These are phyloP conservation scores for Pholiota microspora DNA, from an alignment of 768 basidiomycete species.

Conservation along the genomic window DNA sequence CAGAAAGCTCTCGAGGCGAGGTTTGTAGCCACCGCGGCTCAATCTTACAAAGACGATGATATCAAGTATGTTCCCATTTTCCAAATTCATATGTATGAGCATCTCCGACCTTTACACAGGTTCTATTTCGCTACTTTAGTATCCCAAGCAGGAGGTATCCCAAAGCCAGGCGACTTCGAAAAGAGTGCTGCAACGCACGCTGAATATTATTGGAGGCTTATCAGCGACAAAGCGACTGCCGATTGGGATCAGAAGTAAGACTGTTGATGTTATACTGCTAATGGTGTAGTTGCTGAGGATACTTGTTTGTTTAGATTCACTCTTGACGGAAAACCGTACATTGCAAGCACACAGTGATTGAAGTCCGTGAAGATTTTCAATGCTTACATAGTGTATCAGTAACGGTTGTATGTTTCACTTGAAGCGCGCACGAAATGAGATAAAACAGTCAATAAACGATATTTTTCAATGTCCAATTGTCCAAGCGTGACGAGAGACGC, in stretches of 20 bases:
- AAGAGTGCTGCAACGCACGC: conserved; percentile 26
- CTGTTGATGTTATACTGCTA: not conserved
- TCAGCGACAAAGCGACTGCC: conserved; percentile 19
- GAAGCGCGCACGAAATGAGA: no score
- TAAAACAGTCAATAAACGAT: no score
- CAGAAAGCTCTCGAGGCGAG: conserved; percentile 24
- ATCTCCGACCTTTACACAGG: conserved; percentile 7
- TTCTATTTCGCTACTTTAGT: conserved; percentile 29
- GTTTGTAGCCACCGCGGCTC: conserved; percentile 20
- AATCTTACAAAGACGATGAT: conserved; percentile 13
- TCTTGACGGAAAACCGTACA: not conserved
- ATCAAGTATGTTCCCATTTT: not conserved
- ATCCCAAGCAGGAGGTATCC: conserved; percentile 16
- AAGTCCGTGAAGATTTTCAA: no score
- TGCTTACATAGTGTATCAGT: no score
- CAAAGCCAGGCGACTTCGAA: conserved; percentile 14
- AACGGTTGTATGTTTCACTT: no score
- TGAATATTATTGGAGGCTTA: conserved; percentile 25
- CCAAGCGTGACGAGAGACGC: no score
- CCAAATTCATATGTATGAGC: no score
- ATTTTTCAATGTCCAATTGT: no score
- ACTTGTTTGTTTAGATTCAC: not conserved
- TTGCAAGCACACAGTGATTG: no score
- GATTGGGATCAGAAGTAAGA: conserved; percentile 23
- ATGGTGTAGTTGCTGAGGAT: not conserved